Conservation (phyloP, 108 stramenopile genomes). For the Cyclostephanos invisitatus region DNA sequence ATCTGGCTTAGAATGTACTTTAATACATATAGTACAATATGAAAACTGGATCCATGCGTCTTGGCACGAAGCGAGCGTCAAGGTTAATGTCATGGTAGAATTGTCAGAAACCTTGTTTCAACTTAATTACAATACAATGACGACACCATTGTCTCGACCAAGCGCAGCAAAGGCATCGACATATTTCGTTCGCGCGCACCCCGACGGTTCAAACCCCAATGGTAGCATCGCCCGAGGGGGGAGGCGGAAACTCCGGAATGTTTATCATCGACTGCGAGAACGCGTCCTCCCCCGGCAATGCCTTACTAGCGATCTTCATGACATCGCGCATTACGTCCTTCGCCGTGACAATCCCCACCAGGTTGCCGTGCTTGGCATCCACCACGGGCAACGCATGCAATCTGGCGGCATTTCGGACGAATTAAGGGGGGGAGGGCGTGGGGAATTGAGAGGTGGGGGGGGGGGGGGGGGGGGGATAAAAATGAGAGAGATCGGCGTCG, state of each 20-base stretch:
- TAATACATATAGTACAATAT: too few species aligned
- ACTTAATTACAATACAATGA: too few species aligned
- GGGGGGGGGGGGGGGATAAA: background rate
- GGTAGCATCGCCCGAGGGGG: background rate
- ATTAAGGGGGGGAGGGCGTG: background rate
- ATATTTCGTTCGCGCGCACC: too few species aligned
- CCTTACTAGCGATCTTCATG: conserved; percentile 38
- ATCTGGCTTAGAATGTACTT: too few species aligned
- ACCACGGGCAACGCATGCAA: conserved; percentile 42
- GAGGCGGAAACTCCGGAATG: background rate
- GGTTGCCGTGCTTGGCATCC: conserved; percentile 36
- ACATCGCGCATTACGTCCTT: conserved; percentile 55
- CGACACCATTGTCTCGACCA: too few species aligned
- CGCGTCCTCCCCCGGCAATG: conserved; percentile 35
- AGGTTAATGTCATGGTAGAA: too few species aligned
- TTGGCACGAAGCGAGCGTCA: too few species aligned
- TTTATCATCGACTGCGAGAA: conserved; percentile 29
- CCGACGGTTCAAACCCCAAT: background rate
- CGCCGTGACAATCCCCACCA: conserved; percentile 46
- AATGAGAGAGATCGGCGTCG: background rate
- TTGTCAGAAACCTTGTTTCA: too few species aligned
- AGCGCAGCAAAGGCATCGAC: too few species aligned
- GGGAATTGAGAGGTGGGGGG: background rate
- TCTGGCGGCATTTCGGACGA: background rate
- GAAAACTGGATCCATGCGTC: too few species aligned